These are phyloP conservation scores for Golubevia sp. DNA, from an alignment of 1,284 basidiomycete genomes.

Conservation along the genomic window DNA sequence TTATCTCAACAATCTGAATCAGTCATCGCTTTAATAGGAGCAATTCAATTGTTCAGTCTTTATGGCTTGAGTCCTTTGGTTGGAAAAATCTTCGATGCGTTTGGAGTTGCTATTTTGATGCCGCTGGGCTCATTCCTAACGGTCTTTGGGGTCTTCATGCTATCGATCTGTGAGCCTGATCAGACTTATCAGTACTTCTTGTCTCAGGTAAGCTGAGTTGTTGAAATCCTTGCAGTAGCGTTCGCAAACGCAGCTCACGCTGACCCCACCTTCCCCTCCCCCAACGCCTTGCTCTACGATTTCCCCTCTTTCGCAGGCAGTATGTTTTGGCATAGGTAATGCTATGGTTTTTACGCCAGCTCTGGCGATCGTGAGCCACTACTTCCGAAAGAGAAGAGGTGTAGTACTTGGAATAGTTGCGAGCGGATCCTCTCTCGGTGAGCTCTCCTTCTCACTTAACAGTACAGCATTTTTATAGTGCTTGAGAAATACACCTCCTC, in stretches of 20 bases:
- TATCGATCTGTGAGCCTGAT: conserved; percentile 3
- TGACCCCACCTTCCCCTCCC: no score
- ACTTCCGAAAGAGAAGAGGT: conserved; percentile 3
- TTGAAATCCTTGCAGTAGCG: no score
- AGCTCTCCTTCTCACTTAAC: no score
- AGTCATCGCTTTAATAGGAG: conserved; percentile 6
- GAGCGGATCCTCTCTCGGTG: no score
- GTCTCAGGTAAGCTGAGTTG: no score
- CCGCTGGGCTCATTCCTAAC: conserved; percentile 5
- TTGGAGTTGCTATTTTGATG: not conserved
- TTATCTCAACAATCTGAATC: conserved; percentile 5
- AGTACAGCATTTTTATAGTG: no score
- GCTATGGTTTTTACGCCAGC: conserved; percentile 10
- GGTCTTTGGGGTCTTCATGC: conserved; percentile 8
- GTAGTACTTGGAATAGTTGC: no score
- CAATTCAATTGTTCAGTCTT: conserved; percentile 7
- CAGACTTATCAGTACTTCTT: conserved; percentile 13
- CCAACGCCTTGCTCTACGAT: no score
- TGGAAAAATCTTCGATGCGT: conserved; percentile 11
- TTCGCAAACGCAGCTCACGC: no score
- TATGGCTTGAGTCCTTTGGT: conserved; percentile 6
- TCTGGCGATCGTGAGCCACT: conserved; percentile 7
- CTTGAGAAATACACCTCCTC: no score
- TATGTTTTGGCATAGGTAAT: conserved; percentile 5
- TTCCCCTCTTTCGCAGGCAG: not conserved